Evolutionary conservation across 2,329 filamentous ascomycete species (phyloP).

Genomic region (Aspergillus ochraceus): DNA sequence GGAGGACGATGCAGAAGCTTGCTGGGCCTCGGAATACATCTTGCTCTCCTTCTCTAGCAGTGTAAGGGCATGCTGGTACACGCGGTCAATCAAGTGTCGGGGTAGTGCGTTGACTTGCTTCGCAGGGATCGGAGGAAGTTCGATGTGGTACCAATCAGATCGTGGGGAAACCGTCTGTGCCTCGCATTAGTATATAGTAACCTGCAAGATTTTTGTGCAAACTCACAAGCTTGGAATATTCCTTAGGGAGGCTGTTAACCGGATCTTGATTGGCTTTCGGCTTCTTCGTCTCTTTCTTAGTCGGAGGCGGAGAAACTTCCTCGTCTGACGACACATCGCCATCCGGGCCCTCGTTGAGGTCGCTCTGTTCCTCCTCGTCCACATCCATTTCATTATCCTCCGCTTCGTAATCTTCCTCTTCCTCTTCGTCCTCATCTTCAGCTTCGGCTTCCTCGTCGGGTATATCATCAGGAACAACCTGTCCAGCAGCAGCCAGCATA

Average conservation of each 20-base stretch:
- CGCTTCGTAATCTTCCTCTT: conserved; percentile 33
- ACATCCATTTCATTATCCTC: conserved; percentile 27
- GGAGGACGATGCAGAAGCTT: conserved; percentile 77
- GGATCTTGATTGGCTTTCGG: conserved; percentile 18
- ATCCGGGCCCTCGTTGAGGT: conserved; percentile 30
- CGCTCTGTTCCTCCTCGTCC: conserved; percentile 32
- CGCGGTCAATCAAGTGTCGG: conserved; percentile 54
- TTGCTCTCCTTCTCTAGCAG: conserved; percentile 77
- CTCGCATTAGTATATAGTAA: conserved; percentile 8
- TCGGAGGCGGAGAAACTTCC: conserved; percentile 26
- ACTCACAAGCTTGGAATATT: conserved; percentile 38
- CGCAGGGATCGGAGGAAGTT: conserved; percentile 55
- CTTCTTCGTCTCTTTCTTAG: conserved; percentile 26
- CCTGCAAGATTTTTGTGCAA: background rate
- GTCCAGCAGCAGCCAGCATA: conserved; percentile 37
- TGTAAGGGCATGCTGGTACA: conserved; percentile 67
- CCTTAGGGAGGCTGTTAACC: conserved; percentile 33
- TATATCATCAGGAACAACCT: conserved; percentile 36
- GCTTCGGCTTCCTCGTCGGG: conserved; percentile 31
- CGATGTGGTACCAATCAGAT: conserved; percentile 66
- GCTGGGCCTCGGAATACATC: conserved; percentile 69
- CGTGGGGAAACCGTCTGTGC: conserved; percentile 59
- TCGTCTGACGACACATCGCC: conserved; percentile 32
- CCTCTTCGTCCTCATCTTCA: conserved; percentile 43
- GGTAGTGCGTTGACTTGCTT: conserved; percentile 49